A percentile compares a stretch with the other conserved stretches of the same genome.
These are phyloP conservation scores for Fusarium torulosum DNA, from an alignment of 2,329 filamentous ascomycete genomes.

Conservation along the genomic window DNA sequence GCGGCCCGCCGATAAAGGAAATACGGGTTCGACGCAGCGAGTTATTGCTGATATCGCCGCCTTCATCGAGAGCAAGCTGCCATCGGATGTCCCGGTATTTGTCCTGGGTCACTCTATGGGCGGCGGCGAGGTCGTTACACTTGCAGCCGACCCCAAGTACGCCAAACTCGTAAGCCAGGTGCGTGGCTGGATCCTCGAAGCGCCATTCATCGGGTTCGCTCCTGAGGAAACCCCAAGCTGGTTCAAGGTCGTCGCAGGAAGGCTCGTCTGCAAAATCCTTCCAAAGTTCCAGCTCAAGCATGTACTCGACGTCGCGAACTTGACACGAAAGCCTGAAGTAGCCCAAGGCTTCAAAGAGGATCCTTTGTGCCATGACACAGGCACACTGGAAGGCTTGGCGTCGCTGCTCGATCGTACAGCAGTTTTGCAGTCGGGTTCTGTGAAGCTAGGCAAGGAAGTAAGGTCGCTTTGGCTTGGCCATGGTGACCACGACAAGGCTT, in stretches of 20 bases:
- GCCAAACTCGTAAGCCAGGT: slow-evolving; percentile 69
- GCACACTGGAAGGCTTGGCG: slow-evolving; percentile 84
- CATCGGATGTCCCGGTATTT: slow-evolving; percentile 74
- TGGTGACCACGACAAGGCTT: slow-evolving; percentile 79
- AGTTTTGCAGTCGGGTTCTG: slow-evolving; percentile 68
- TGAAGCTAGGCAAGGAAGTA: slow-evolving; percentile 66
- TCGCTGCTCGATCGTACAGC: slow-evolving; percentile 81
- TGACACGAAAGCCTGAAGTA: slow-evolving; percentile 76
- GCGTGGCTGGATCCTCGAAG: slow-evolving; percentile 79
- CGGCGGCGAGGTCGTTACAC: slow-evolving; percentile 78
- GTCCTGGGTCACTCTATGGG: slow-evolving; percentile 94
- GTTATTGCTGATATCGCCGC: slow-evolving; percentile 84
- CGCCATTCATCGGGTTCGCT: slow-evolving; percentile 83
- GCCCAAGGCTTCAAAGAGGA: slow-evolving; percentile 73
- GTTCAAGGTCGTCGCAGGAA: slow-evolving; percentile 74
- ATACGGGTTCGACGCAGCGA: slow-evolving; percentile 77
- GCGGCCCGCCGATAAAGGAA: slow-evolving; percentile 72
- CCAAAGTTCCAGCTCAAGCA: slow-evolving; percentile 76
- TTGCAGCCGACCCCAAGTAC: slow-evolving; percentile 65
- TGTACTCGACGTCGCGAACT: slow-evolving; percentile 70
- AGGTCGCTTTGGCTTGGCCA: slow-evolving; percentile 78
- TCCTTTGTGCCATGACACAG: slow-evolving; percentile 81
- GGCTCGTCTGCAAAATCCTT: slow-evolving; percentile 75
- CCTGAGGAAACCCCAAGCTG: slow-evolving; percentile 72
- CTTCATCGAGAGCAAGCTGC: slow-evolving; percentile 74